These are phyloP conservation scores for Nicotiana rustica DNA, from an alignment of 305 asterid species.

Conservation along the genomic window DNA sequence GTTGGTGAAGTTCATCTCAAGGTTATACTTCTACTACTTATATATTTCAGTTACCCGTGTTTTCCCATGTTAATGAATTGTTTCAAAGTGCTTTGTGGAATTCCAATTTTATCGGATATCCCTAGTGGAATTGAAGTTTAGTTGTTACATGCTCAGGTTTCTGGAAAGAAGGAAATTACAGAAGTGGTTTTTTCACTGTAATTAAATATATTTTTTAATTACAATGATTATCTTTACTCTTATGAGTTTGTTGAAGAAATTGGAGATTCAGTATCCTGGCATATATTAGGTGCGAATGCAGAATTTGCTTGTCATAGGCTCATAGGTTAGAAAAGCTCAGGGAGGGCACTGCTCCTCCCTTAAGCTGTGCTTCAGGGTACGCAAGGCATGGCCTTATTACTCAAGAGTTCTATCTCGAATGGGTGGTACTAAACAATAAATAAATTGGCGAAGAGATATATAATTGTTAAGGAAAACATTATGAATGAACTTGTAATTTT, in stretches of 20 bases:
- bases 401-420: not conserved
- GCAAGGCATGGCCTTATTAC: too few species aligned
- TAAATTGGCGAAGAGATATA: not conserved
- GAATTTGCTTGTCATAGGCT: not conserved
- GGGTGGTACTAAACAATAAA: not conserved
- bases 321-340: too few species aligned
- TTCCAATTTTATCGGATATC: not conserved
- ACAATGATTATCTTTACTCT: not conserved
- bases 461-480: too few species aligned
- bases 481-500: too few species aligned
- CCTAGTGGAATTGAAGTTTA: not conserved
- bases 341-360: too few species aligned
- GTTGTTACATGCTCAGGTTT: conserved; percentile 15
- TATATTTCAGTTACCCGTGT: not conserved
- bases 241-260: not conserved
- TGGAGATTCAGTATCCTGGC: not conserved
- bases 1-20: conserved; percentile 98
- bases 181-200: too few species aligned
- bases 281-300: not conserved
- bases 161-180: not conserved
- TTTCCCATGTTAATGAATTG: not conserved
- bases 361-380: too few species aligned
- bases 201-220: too few species aligned
- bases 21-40: conserved; percentile 49
- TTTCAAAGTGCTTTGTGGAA: not conserved